Evolutionary conservation across 495 filamentous ascomycete genomes (phyloP).

Genomic region (Aspergillus haitiensis): DNA sequence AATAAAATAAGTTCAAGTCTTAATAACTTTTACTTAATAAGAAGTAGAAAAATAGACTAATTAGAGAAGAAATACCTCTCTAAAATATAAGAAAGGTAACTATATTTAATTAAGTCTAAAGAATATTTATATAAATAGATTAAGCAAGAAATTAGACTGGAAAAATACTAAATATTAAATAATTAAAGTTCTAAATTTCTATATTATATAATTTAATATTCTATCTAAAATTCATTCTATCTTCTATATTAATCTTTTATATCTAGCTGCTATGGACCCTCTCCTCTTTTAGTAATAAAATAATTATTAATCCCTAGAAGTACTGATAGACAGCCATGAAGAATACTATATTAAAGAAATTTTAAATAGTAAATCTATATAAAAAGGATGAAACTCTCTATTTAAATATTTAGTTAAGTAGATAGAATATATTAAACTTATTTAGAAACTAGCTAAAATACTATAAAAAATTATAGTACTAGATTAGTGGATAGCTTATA

Average conservation of each 20-base stretch:
- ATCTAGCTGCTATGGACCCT: neutral
- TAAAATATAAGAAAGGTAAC: neutral
- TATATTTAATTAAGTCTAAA: neutral
- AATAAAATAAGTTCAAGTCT: neutral
- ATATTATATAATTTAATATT: conserved; percentile 6
- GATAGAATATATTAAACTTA: neutral
- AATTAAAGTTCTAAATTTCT: neutral
- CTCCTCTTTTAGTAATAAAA: neutral
- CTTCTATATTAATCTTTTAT: conserved; percentile 3
- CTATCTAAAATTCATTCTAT: neutral
- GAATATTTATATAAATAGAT: neutral
- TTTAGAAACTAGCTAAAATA: neutral
- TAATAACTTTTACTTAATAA: neutral
- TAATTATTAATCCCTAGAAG: neutral
- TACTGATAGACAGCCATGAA: neutral
- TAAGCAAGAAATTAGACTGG: neutral
- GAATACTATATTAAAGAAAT: neutral
- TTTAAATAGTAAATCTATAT: neutral
- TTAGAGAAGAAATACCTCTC: neutral
- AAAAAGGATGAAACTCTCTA: neutral
- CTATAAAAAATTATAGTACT: too few species aligned
- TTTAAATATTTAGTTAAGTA: neutral
- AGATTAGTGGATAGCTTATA: too few species aligned
- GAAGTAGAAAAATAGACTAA: neutral
- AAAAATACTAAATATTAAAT: neutral